Evolutionary conservation across 2,329 filamentous ascomycete species (phyloP).

Genomic region (Colletotrichum zoysiae): DNA sequence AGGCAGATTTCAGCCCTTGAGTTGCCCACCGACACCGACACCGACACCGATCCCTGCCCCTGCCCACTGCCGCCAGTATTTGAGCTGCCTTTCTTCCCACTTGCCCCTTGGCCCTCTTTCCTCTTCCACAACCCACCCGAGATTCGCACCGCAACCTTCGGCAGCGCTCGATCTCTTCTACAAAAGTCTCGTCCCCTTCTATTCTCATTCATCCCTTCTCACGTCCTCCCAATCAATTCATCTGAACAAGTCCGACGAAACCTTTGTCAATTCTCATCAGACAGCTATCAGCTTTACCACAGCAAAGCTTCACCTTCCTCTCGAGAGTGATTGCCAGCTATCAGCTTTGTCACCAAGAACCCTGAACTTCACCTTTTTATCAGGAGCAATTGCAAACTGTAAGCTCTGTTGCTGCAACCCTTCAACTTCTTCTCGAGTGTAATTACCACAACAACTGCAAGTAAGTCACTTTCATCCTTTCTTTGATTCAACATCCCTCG

Average conservation of each 20-base stretch:
- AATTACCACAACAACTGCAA: background rate
- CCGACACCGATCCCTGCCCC: too few species aligned
- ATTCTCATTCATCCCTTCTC: background rate
- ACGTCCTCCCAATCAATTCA: background rate
- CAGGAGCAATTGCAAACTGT: background rate
- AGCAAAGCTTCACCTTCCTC: background rate
- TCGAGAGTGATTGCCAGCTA: background rate
- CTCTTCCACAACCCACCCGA: background rate
- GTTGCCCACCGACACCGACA: background rate
- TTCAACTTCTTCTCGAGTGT: too few species aligned
- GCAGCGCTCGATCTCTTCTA: background rate
- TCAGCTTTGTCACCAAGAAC: too few species aligned
- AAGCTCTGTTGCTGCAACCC: background rate
- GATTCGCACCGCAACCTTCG: background rate
- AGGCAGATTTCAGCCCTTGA: background rate
- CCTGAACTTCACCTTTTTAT: background rate
- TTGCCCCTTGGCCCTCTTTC: too few species aligned
- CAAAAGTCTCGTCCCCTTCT: background rate
- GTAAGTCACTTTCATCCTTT: slow-evolving; percentile 7
- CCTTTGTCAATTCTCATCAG: background rate
- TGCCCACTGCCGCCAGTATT: too few species aligned
- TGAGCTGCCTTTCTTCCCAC: too few species aligned
- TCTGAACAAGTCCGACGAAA: background rate
- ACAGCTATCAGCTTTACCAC: background rate
- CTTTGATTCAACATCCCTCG: background rate